Conservation (phyloP, 2,329 filamentous ascomycete species). For the Boeremia exigua region DNA sequence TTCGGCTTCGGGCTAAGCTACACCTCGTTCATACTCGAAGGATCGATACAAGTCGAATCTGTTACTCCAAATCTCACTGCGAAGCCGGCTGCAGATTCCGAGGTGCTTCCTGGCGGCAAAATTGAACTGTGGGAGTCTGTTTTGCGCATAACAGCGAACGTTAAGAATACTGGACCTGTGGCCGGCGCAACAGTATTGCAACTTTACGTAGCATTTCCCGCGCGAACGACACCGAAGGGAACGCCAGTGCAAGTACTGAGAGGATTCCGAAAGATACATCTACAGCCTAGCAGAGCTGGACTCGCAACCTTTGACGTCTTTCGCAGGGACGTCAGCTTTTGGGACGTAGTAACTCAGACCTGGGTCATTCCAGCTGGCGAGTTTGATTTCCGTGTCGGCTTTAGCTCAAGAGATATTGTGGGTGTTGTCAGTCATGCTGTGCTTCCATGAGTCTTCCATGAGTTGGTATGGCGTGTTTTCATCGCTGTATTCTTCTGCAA, state of each 20-base stretch:
- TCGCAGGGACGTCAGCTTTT: background rate
- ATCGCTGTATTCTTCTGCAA: too few relatives aligned
- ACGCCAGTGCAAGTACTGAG: background rate
- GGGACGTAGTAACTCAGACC: background rate
- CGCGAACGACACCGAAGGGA: background rate
- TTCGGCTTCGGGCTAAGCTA: slow-evolving; percentile 56
- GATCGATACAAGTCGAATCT: background rate
- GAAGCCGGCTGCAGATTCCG: background rate
- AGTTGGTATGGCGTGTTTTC: too few relatives aligned
- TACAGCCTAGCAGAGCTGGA: background rate
- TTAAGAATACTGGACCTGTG: background rate
- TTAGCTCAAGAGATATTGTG: background rate
- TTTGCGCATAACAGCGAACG: background rate
- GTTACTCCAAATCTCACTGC: background rate
- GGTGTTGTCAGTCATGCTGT: background rate
- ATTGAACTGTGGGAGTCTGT: background rate
- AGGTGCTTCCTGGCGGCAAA: background rate
- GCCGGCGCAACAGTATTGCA: background rate
- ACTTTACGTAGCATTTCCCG: background rate
- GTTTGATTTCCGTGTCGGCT: background rate
- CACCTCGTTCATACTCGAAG: slow-evolving; percentile 42
- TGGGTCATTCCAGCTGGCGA: background rate
- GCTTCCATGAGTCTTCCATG: background rate
- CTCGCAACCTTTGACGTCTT: background rate
- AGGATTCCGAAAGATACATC: background rate